Conservation (phyloP, 106 monocot genomes). For the Posidonia australis region DNA sequence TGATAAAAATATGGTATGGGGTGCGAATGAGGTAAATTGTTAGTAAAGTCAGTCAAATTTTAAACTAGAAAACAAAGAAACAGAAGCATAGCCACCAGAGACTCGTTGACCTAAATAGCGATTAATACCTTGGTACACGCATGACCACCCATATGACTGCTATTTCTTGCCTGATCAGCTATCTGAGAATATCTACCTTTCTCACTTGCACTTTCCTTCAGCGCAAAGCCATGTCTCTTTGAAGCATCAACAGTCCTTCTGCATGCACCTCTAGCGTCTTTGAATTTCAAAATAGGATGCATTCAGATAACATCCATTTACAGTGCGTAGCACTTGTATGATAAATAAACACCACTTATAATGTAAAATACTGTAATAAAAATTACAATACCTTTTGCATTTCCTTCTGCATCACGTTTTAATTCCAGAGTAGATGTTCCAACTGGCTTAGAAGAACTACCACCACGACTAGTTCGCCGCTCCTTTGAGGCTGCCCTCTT, state of each 20-base stretch:
- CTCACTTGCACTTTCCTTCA: constrained; percentile 1
- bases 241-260: not conserved
- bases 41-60: not conserved
- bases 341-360: not conserved
- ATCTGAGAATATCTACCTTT: not conserved
- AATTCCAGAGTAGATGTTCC: not conserved
- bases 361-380: not conserved
- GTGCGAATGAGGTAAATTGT: not conserved
- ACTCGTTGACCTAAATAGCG: not conserved
- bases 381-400: not conserved
- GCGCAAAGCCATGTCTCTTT: not conserved
- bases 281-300: not conserved
- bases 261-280: not conserved
- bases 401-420: not conserved
- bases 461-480: not conserved
- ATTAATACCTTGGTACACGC: too few relatives aligned
- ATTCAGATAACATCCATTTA: not conserved
- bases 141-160: not conserved
- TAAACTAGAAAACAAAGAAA: not conserved
- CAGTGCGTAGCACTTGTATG: not conserved
- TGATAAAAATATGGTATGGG: not conserved
- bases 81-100: not conserved
- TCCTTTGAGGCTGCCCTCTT: constrained; percentile 1
- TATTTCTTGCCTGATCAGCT: constrained; percentile 1
- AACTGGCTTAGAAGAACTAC: not conserved